Conservation (phyloP, 1,284 basidiomycete genomes). For the Grifola frondosa region DNA sequence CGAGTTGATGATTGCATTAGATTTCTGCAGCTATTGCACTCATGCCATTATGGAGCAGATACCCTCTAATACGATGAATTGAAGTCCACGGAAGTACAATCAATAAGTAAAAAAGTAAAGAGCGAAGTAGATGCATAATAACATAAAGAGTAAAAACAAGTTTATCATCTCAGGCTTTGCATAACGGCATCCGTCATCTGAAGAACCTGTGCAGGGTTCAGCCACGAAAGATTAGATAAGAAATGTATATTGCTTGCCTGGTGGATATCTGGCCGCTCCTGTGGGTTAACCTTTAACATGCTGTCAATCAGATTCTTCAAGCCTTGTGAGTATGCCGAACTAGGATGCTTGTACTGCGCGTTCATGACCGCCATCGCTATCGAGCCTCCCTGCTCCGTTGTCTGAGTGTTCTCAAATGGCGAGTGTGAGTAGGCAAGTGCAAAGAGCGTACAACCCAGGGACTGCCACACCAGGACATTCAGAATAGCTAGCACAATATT, state of each 20-base stretch:
- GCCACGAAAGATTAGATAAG: conserved; percentile 11
- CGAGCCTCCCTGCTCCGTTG: conserved; percentile 84
- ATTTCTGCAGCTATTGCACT: too few relatives aligned
- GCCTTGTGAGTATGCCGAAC: conserved; percentile 77
- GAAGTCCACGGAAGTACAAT: conserved; percentile 17
- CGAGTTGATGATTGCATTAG: too few relatives aligned
- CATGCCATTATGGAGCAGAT: too few relatives aligned
- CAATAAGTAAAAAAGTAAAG: conserved; percentile 14
- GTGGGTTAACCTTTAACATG: conserved; percentile 81
- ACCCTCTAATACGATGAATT: too few relatives aligned
- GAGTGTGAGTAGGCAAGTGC: conserved; percentile 91
- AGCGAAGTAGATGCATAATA: conserved; percentile 10
- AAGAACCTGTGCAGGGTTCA: conserved; percentile 59
- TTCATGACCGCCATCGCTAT: conserved; percentile 95
- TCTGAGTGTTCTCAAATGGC: conserved; percentile 88
- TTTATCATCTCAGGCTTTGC: conserved; percentile 49
- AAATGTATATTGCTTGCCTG: conserved; percentile 57
- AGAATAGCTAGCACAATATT: neutral
- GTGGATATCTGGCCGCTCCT: conserved; percentile 81
- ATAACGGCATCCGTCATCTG: conserved; percentile 65
- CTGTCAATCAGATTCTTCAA: conserved; percentile 79
- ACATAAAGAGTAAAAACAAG: neutral
- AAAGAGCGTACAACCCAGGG: conserved; percentile 88
- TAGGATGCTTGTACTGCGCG: conserved; percentile 87
- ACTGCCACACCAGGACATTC: conserved; percentile 52